These are phyloP conservation scores for Cucurbita moschata DNA, from an alignment of 306 rosid genomes.

Conservation along the genomic window DNA sequence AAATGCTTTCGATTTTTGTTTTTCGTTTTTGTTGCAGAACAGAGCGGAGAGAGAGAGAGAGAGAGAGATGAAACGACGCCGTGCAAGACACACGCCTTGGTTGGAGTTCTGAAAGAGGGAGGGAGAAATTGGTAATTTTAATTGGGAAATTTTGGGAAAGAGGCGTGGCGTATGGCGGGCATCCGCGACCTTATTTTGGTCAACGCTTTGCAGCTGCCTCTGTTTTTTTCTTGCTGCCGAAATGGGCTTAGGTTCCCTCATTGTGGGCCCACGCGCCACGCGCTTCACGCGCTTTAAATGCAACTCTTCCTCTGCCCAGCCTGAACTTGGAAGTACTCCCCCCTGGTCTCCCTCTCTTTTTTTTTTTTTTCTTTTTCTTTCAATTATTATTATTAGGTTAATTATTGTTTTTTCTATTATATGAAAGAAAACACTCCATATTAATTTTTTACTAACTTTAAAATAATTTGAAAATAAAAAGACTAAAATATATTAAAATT, in stretches of 20 bases:
- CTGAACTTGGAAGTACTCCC: neutral
- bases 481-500: no score
- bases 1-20: neutral
- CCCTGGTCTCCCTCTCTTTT: neutral
- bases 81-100: conserved; percentile 7
- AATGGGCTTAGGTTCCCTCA: neutral
- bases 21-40: neutral
- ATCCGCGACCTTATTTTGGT: neutral
- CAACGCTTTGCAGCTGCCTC: neutral
- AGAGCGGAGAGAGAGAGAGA: neutral
- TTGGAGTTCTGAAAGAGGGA: neutral
- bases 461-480: no score
- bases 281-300: neutral
- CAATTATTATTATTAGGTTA: neutral
- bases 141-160: neutral
- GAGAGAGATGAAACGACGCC: neutral
- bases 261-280: conserved; percentile 4
- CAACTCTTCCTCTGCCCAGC: neutral
- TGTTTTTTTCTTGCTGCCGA: neutral
- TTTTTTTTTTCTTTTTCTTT: neutral
- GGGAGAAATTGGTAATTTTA: neutral
- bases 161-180: neutral
- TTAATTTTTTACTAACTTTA: no score
- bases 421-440: no score
- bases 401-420: no score